These are phyloP conservation scores for Sonneratia alba DNA, from an alignment of 345 rosid genomes.

Conservation along the genomic window DNA sequence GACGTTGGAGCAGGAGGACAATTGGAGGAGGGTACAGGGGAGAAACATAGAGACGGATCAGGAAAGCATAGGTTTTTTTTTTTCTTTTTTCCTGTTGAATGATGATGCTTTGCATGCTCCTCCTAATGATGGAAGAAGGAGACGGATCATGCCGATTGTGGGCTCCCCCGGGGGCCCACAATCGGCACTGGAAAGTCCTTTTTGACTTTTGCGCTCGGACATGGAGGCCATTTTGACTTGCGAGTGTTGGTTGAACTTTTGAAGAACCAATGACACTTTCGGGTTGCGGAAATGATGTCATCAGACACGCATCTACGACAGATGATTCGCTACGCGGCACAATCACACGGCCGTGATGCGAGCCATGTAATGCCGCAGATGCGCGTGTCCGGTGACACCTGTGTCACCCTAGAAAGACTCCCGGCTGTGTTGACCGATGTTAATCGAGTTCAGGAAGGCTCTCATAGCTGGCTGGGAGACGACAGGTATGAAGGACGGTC, in stretches of 20 bases:
- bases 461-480: not conserved
- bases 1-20: not conserved
- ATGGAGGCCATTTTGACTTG: not conserved
- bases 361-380: too few relatives aligned
- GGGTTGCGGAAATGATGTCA: too few relatives aligned
- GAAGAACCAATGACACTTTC: too few relatives aligned
- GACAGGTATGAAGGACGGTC: not conserved
- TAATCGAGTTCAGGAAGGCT: not conserved
- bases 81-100: not conserved
- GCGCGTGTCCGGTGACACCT: too few relatives aligned
- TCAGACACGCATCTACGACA: too few relatives aligned
- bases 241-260: too few relatives aligned
- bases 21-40: not conserved
- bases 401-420: too few relatives aligned
- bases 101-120: conserved; percentile 3
- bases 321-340: too few relatives aligned
- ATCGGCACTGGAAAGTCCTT: not conserved
- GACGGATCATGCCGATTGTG: not conserved
- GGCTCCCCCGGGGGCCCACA: not conserved
- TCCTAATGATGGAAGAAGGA: conserved; percentile 2
- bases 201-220: not conserved
- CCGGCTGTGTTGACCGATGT: too few relatives aligned
- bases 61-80: not conserved
- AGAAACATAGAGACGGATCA: not conserved
- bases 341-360: too few relatives aligned